A percentile compares a stretch with the other conserved stretches of the same genome.
Evolutionary conservation across 2,329 filamentous ascomycete genomes (phyloP).

Genomic region (Penicillium sp.): DNA sequence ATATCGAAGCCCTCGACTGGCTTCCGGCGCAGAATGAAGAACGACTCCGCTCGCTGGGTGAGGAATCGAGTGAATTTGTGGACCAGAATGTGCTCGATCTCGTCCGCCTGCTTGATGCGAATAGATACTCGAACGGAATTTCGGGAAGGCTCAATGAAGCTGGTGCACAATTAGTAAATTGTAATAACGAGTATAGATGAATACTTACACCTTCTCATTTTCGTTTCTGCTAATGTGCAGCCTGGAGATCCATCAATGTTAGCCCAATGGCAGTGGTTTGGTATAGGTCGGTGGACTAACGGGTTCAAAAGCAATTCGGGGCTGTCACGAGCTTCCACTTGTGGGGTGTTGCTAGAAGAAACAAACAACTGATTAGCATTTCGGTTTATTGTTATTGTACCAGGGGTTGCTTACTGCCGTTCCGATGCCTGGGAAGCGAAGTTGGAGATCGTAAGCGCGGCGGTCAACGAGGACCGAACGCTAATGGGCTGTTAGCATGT

Average conservation of each 20-base stretch:
- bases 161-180: background rate
- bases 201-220: slow-evolving; percentile 82
- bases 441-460: slow-evolving; percentile 90
- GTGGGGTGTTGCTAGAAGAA: slow-evolving; percentile 77
- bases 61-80: slow-evolving; percentile 98
- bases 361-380: background rate
- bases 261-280: background rate
- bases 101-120: slow-evolving; percentile 98
- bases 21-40: slow-evolving; percentile 94
- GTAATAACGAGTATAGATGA: background rate
- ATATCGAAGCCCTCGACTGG: slow-evolving; percentile 98
- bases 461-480: slow-evolving; percentile 90
- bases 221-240: slow-evolving; percentile 90
- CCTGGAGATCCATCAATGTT: slow-evolving; percentile 1
- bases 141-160: slow-evolving; percentile 82
- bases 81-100: slow-evolving; percentile 86
- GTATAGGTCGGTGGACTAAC: slow-evolving; percentile 18
- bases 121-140: slow-evolving; percentile 98
- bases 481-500: slow-evolving; percentile 81
- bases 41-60: slow-evolving; percentile 92
- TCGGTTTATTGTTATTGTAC: background rate
- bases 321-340: slow-evolving; percentile 89
- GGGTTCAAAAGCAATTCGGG: slow-evolving; percentile 94
- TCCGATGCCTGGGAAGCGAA: slow-evolving; percentile 97
- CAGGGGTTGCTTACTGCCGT: slow-evolving; percentile 53